Evolutionary conservation across 768 basidiomycete genomes (phyloP), one percentile per base, ranked within the genome.

Genomic region (Clitopilus hobsonii): DNA sequence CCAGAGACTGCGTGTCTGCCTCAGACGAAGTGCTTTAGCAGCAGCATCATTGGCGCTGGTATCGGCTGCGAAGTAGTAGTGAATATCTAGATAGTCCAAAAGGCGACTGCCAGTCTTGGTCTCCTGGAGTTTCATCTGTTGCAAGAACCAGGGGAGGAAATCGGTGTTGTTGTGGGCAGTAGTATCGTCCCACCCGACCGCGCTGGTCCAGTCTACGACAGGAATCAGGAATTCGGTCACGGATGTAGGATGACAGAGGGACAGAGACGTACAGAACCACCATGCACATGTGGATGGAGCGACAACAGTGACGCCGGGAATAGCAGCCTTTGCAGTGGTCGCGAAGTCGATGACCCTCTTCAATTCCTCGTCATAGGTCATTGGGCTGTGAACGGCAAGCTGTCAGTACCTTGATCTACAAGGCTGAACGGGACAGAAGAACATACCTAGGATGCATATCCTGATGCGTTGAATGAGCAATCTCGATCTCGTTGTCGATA

Each of bases 401-500:
- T n/a, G 32, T 36, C 32, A 36, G n/a, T n/a, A n/a, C n/a, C n/a
- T n/a, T 36, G 32, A n/a, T 4, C 13, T 11, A 11, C 10, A 36
- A 36, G 13, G 32, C 3, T n/a, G 2, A 11, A 3, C 13, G 32
- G 32, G 10, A 18, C 8, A 6, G n/a, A 20, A 51, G 6, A 11
- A 61, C 71, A 38, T 63, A 77, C 76, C 56, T 58, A 1, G 81
- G 79, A 61, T 82, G 81, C 79, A 82, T 82, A 57, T 82, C 81
- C 62, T 78, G 76, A 59, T 82, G 81, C 14, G 81, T 82, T 56
- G 60, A 75, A 51, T 67, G 66, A 10, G 81, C 77, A 53, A 82
- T 82, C 61, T 82, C 81, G 14, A 82, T 82, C 63, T 82, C 81
- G 61, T 82, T 82, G 61, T 82, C 81, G 54, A 82, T 71, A 6